Evolutionary conservation across 2,329 filamentous ascomycete species (phyloP), one percentile per base, ranked within the genome.

Genomic region (Curvularia sp.): DNA sequence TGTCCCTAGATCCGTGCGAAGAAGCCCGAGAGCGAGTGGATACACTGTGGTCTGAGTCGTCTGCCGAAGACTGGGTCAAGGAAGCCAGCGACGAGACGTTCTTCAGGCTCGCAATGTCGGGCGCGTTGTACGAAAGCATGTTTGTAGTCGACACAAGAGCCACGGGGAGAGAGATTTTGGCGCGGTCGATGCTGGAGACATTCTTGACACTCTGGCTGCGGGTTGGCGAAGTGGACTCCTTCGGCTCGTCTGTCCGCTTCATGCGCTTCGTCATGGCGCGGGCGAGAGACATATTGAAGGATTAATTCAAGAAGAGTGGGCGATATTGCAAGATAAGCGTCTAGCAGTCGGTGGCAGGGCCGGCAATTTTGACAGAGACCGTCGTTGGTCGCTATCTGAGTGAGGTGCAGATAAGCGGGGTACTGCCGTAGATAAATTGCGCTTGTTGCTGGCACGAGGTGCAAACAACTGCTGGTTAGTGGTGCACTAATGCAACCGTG

Each of bases 121-220:
- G 94, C 9, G 95, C 93, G 74, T 94, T 94, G 84, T 97, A 97
- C 7, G 92, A 93, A 53, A 97, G 88, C 86, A 96, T 92, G 79
- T 98, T 99, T 68, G 95, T 98, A 5, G 94, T 97, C 59, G 95
- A 96, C 48, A 97, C 83, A 63, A 99, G 84, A 77, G 93, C 89
- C 52, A 97, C 84, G 0, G 95, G 95, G 3, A 84, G 87, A 1
- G 95, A 99, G 74, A 99, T 99, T 81, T 93, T 89, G 74, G 84
- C 77, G 58, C 89, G 86, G 66, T 87, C 80, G 53, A 82, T 77
- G 72, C 82, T 77, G 73, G 79, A 64, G 66, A 64, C 69, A 57
- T 74, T 74, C 59, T 77, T 81, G 74, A 83, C 84, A 69, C 78
- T 82, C 58, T 78, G 77, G 66, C 77, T 77, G 50, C 79, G 79